These are phyloP conservation scores for Chlorophyllum brunneum DNA, from an alignment of 768 basidiomycete genomes.

Conservation along the genomic window DNA sequence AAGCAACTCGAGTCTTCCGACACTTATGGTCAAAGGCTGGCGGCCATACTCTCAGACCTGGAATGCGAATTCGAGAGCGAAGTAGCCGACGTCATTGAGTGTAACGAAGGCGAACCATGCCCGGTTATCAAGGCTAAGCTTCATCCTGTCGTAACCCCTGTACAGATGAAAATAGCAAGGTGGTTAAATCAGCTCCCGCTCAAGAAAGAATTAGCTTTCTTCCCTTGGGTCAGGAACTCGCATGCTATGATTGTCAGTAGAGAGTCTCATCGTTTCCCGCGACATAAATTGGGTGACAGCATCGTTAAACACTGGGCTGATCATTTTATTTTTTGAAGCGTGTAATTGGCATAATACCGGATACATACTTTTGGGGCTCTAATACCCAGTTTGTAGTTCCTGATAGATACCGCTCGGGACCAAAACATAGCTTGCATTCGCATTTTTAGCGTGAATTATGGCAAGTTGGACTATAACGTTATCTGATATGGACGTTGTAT, in stretches of 20 bases:
- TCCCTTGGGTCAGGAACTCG: conserved; percentile 54
- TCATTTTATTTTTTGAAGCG: conserved; percentile 38
- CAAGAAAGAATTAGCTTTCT: conserved; percentile 68
- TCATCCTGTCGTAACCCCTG: conserved; percentile 47
- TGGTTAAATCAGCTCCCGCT: conserved; percentile 69
- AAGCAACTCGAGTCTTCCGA: conserved; percentile 57
- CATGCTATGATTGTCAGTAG: conserved; percentile 73
- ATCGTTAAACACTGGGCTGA: conserved; percentile 72
- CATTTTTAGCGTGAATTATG: too few species aligned
- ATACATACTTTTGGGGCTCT: too few species aligned
- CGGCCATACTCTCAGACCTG: conserved; percentile 50
- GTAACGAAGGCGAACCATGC: conserved; percentile 24
- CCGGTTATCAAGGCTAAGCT: conserved; percentile 19
- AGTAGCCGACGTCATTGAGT: conserved; percentile 49
- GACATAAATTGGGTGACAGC: conserved; percentile 58
- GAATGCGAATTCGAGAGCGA: conserved; percentile 64
- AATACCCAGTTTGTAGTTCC: too few species aligned
- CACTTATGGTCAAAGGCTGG: conserved; percentile 40
- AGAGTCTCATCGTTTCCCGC: conserved; percentile 56
- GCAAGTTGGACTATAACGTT: too few species aligned
- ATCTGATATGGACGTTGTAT: too few species aligned
- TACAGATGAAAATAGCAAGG: conserved; percentile 53
- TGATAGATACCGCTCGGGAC: too few species aligned
- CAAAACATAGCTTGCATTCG: too few species aligned
- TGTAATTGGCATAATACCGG: too few species aligned